Base-by-base conservation (phyloP, 2,329 filamentous ascomycete genomes). In the Ceratocystis lukuohia region DNA sequence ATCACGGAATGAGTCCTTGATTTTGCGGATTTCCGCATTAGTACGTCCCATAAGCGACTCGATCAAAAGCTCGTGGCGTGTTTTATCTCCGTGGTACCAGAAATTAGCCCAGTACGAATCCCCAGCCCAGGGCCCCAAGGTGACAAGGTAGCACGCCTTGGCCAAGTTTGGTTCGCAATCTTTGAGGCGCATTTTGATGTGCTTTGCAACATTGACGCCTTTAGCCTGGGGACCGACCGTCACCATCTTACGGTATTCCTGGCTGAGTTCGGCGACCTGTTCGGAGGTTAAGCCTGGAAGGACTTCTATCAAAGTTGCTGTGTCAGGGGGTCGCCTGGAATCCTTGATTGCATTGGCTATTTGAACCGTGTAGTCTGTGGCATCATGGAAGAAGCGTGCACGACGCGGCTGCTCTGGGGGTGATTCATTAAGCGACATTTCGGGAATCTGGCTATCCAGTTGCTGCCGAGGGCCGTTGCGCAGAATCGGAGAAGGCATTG, bases 61-160 rank as follows among this genome's bases (percentile, higher is more conserved):
- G 71, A 97, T 96, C 65, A 99, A 82, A 45, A 99, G 80, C 75
- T 97, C 93, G 5, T 92, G 85, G 2, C 91, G 83, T 6, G 87
- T 89, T 71, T 87, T 89, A 75, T 93, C 88, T 46, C 87, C 87
- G 73, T 96, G 93, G 77, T 96, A 97, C 87, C 91, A 97, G 76
- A 91, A 96, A 75, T 96, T 97, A 68, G 93, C 91, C 92, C 94
- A 99, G 80, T 96, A 96, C 0, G 91, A 90, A 75, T 99, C 94
- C 71, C 86, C 88, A 77, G 96, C 94, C 87, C 91, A 97, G 64
- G 83, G 83, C 8, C 94, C 94, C 0, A 97, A 82, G 0, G 93
- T 91, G 1, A 90, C 92, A 2, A 92, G 86, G 74, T 97, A 96
- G 72, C 88, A 91, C 5, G 89, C 88, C 76, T 97, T 97, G 77